Evolutionary conservation across 306 rosid genomes (phyloP), one percentile per base, ranked within the genome.

Genomic region (Vigna mungo): DNA sequence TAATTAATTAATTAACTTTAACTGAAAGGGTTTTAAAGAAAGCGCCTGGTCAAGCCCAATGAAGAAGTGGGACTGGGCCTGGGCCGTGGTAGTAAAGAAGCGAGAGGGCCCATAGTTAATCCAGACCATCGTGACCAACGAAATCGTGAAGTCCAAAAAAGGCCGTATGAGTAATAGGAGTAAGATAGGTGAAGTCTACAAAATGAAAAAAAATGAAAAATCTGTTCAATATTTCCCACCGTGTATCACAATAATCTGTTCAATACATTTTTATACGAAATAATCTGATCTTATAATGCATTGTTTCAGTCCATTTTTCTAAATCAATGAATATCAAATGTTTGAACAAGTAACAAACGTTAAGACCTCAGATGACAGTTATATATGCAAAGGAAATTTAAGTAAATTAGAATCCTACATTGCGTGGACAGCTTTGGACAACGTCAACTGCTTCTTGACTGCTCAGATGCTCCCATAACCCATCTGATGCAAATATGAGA

Each of bases 401-500:
- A 68, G 67, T 63, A 64, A 68, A 44, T 47, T 74, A 76, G 82
- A 72, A 80, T 52, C 97, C 3, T 90, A 96, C 98, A 85, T 85
- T 89, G 43, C 90, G 96, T 4, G 98, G 91, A 85, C 69, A 73
- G 72, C 59, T 91, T 15, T 90, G 90, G 54, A 93, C 99, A 74
- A 96, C 85, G 82, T 89, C 90, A 64, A 88, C 98, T 25, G 97
- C 99, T n/a, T n/a, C n/a, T n/a, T n/a, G n/a, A n/a, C n/a, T n/a
- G 92, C 85, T 91, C 68, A 96, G 3, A 51, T 93, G 96, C 83
- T 96, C 97, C 98, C 99, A 96, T 55, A 96, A 85, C 66, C 99
- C 99, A 72, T 96, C 98, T 2, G 99, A 96, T 76, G 97, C 99
- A 86, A 96, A 87, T 81, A 96, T 87, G 34, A 96, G 82, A 85